phyloP scores from a whole-genome alignment of 441 rosid genomes.

The Erodium moschatum region DNA sequence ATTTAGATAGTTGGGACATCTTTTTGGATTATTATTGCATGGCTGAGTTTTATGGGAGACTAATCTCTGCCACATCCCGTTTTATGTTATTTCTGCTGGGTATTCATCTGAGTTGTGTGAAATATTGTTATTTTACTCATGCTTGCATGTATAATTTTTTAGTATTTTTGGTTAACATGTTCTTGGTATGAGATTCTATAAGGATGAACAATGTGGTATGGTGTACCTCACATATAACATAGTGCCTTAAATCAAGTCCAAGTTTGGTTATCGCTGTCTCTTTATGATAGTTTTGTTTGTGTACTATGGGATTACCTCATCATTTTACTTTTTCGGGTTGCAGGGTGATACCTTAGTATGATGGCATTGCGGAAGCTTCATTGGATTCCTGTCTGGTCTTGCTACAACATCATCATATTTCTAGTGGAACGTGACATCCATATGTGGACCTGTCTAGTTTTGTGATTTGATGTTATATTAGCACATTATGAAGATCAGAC shows the following conservation, averaged over 20 bases:
- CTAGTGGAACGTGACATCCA: background rate
- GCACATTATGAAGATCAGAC: conserved; percentile 1
- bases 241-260: background rate
- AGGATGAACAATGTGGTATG: background rate
- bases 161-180: background rate
- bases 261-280: background rate
- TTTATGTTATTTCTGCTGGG: conserved; percentile 1
- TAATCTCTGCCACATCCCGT: background rate
- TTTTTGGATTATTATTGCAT: background rate
- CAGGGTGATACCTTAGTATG: background rate
- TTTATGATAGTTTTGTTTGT: background rate
- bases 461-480: background rate
- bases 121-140: background rate
- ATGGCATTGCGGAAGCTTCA: background rate
- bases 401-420: background rate
- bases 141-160: background rate
- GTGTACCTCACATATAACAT: background rate
- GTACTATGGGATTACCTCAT: background rate
- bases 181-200: background rate
- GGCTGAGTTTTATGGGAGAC: background rate
- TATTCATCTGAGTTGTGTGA: background rate
- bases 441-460: conserved; percentile 4
- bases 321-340: background rate
- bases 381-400: background rate
- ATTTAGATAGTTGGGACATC: background rate